A percentile compares a stretch with the other conserved stretches of the same genome.
phyloP scores from a whole-genome alignment of 345 rosid species.

The Nasturtium officinale region DNA sequence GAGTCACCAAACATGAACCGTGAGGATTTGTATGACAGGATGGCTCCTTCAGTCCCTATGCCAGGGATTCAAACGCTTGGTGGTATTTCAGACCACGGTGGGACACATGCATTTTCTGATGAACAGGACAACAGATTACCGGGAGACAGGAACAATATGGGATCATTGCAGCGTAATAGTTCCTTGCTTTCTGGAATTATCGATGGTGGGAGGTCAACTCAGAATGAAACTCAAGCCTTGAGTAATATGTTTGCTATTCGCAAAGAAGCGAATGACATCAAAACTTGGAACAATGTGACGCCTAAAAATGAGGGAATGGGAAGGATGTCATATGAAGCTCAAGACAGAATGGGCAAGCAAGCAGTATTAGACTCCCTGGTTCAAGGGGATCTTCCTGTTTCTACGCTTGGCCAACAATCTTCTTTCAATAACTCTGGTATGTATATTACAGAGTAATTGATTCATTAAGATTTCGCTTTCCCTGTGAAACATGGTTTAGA shows the following conservation, averaged over 20 bases:
- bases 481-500: background rate
- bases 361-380: slow-evolving; percentile 40
- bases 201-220: slow-evolving; percentile 37
- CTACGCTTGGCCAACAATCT: slow-evolving; percentile 42
- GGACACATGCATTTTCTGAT: slow-evolving; percentile 28
- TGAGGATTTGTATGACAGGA: slow-evolving; percentile 52
- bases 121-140: slow-evolving; percentile 33
- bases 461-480: background rate
- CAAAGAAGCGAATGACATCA: slow-evolving; percentile 41
- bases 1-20: slow-evolving; percentile 49
- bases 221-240: slow-evolving; percentile 42
- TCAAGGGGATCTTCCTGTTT: slow-evolving; percentile 39
- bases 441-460: background rate
- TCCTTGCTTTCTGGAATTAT: slow-evolving; percentile 43
- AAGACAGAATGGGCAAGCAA: slow-evolving; percentile 49
- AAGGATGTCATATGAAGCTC: slow-evolving; percentile 41
- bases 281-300: slow-evolving; percentile 41
- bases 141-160: slow-evolving; percentile 44
- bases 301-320: slow-evolving; percentile 42
- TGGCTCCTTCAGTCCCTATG: slow-evolving; percentile 47
- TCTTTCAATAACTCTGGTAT: slow-evolving; percentile 49
- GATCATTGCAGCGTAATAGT: slow-evolving; percentile 41
- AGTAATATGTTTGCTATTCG: slow-evolving; percentile 37
- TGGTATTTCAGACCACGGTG: slow-evolving; percentile 44
- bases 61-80: slow-evolving; percentile 1